A percentile compares a stretch with the other conserved stretches of the same genome.
phyloP scores from a whole-genome alignment of 106 monocot species.

The Apostasia ramifera region DNA sequence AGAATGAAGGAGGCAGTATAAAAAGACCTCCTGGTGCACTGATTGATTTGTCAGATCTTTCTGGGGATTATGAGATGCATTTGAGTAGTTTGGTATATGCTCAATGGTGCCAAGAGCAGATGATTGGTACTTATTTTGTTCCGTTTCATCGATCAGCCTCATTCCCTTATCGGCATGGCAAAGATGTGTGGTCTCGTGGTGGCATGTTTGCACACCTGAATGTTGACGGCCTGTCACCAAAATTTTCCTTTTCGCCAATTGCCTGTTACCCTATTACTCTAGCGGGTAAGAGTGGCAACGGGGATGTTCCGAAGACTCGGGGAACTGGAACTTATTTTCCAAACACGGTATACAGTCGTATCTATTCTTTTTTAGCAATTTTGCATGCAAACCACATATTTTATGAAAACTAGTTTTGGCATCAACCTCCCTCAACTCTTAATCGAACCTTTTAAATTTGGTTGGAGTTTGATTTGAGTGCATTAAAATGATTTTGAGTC shows the following conservation, averaged over 20 bases:
- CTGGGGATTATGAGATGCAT: slow-evolving; percentile 33
- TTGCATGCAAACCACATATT: too few relatives aligned
- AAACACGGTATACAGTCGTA: slow-evolving; percentile 39
- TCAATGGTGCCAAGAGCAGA: slow-evolving; percentile 25
- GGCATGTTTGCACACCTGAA: slow-evolving; percentile 23
- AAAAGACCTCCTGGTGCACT: neutral
- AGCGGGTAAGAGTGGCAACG: slow-evolving; percentile 21
- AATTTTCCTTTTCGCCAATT: slow-evolving; percentile 30
- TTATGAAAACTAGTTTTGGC: too few relatives aligned
- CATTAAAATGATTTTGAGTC: too few relatives aligned
- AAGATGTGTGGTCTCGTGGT: slow-evolving; percentile 19
- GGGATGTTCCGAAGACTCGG: slow-evolving; percentile 40
- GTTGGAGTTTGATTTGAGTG: too few relatives aligned
- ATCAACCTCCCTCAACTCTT: too few relatives aligned
- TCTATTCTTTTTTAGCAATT: too few relatives aligned
- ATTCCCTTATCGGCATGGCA: slow-evolving; percentile 22
- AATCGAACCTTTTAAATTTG: too few relatives aligned
- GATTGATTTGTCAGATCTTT: slow-evolving; percentile 29
- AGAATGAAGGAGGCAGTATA: slow-evolving; percentile 6
- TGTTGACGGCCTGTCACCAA: slow-evolving; percentile 28
- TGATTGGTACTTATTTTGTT: neutral
- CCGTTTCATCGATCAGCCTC: slow-evolving; percentile 14
- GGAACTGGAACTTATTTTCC: slow-evolving; percentile 84
- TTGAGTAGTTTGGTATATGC: slow-evolving; percentile 43
- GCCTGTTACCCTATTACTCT: slow-evolving; percentile 14